These are phyloP conservation scores for Pythium pyrilobum DNA, from an alignment of 352 stramenopile species.

Conservation along the genomic window DNA sequence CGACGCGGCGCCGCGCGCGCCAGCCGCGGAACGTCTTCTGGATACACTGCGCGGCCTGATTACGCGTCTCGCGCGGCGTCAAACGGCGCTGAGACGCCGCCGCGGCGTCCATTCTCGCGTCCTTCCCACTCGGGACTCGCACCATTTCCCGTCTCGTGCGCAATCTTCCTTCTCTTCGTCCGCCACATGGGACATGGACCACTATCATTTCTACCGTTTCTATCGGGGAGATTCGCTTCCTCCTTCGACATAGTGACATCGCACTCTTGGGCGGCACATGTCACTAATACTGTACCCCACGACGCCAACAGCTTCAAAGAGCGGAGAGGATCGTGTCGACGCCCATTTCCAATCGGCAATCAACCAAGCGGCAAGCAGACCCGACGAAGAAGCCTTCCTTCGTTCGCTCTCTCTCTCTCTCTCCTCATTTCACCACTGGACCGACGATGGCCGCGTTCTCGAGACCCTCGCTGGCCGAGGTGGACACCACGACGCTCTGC, in stretches of 20 bases:
- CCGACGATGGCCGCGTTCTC: slow-evolving; percentile 13
- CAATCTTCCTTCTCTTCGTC: too few species aligned
- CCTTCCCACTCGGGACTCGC: background rate
- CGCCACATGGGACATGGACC: too few species aligned
- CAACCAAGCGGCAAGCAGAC: too few species aligned
- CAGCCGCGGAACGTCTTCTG: slow-evolving; percentile 54
- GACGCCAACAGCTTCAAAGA: slow-evolving; percentile 4
- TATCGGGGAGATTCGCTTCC: background rate
- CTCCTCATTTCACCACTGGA: background rate
- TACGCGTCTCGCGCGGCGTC: background rate
- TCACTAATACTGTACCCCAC: slow-evolving; percentile 4
- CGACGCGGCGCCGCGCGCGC: slow-evolving; percentile 35
- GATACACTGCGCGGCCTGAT: slow-evolving; percentile 2
- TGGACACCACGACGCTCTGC: slow-evolving; percentile 7
- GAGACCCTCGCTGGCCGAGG: slow-evolving; percentile 3
- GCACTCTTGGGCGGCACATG: slow-evolving; percentile 3
- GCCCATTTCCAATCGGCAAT: too few species aligned
- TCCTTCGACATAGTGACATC: background rate
- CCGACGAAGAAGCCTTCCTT: background rate
- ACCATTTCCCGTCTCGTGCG: background rate
- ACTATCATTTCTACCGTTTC: slow-evolving; percentile 3
- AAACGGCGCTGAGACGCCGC: background rate
- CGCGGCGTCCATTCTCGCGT: background rate
- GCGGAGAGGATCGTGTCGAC: too few species aligned
- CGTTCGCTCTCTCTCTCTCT: background rate